Base-by-base conservation (phyloP, 306 rosid species). In the Vicia faba region DNA sequence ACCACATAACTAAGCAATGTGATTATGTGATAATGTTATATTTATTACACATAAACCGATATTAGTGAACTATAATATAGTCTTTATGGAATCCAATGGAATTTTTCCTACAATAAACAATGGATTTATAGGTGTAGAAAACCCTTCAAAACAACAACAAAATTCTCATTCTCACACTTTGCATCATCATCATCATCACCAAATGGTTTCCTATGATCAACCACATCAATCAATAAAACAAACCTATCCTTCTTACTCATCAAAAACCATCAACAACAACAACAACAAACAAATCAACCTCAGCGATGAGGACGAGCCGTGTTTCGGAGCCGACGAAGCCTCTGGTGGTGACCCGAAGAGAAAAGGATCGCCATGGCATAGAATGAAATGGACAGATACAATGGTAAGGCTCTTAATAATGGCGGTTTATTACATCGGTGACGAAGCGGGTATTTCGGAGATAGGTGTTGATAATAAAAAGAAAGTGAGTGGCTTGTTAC, bases 341-440 rank as follows among this genome's bases (percentile, higher is more conserved):
- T 74, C 39, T 31, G 54, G 76, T 5, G 82, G 81, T 0, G 95
- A 89, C 18, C 83, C 82, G 20, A 93, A 85, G 75, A 88, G 83
- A 81, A 90, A 84, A 18, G 59, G 76, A 1, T 86, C 96, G 9
- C 96, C 91, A 12, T 93, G 97, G 97, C 99, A 93, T 61, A 88
- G 99, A 80, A 93, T 93, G 99, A 93, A 90, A 79, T 93, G 99
- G 99, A 93, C 96, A 0, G 92, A 90, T 16, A 73, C 80, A 15
- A 93, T 93, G 99, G 95, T 93, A 0, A 79, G 79, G 85, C 86
- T 90, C 16, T 71, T 93, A 12, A 90, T 93, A 33, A 90, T 87
- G 87, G 96, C 99, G 20, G 97, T 93, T 64, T 88, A 70, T 61
- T 93, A 85, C 81, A 88, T 90, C 11, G 99, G 97, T 5, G 99